Evolutionary conservation across 2,329 filamentous ascomycete genomes (phyloP), one percentile per base, ranked within the genome.

Genomic region (Beauveria sp.): DNA sequence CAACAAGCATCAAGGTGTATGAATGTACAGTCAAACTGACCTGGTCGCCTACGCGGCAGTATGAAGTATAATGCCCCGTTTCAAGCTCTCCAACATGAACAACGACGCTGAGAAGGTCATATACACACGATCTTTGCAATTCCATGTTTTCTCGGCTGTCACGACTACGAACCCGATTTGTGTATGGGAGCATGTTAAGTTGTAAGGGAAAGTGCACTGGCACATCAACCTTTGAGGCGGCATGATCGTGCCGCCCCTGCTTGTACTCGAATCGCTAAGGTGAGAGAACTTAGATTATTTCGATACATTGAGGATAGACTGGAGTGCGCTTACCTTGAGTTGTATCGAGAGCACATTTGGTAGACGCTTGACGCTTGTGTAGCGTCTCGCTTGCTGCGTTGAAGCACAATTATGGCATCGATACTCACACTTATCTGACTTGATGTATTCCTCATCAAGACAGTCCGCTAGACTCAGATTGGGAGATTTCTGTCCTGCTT

Each of bases 11-110:
- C 40, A 51, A 28, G 18, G 45, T 42, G 20, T 14, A 20, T 45
- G 14, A 58, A 42, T 42, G 20, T 6, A 14, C 26, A 10, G 2
- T 28, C 45, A 49, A 34, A 53, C 68, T 64, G 67, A 76, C 75
- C 79, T 89, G 85, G 61, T 90, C 88, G 5, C 88, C 89, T 63
- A 93, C 88, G 52, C 91, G 81, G 63, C 90, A 92, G 73, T 96
- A 97, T n/a, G 88, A 90, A 62, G 93, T 87, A 70, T 96, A 97
- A 71, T 97, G 92, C 18, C 93, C 93, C 1, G 91, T 92, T 69
- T 97, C 92, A 62, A 97, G 89, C 73, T 93, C 91, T 57, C 93
- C 93, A 64, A 96, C 90, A 70, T 98, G 93, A 45, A 96, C 93
- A 24, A 98, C 89, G 3, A 96, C 93, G 65, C 90, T 92, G 20